Base-by-base conservation (phyloP, 2,329 filamentous ascomycete genomes). In the Diaporthe eres region DNA sequence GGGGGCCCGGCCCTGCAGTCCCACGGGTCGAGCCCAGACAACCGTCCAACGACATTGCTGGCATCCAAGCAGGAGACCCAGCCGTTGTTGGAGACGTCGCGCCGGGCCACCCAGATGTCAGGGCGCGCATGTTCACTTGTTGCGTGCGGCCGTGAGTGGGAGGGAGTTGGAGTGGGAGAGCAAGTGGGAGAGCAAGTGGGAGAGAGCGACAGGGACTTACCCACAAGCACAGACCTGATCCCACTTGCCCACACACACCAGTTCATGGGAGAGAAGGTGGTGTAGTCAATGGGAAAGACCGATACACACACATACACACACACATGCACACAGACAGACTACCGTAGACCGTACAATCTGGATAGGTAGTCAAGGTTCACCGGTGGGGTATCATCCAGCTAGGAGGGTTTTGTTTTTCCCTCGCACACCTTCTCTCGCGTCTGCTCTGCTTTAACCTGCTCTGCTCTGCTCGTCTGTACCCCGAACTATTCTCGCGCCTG, bases 41-140 rank as follows among this genome's bases (percentile, higher is more conserved):
- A 25, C 71, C 72, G 72, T 51, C 63, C 72, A 72, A 72, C 72
- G 67, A 72, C 58, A 63, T 68, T 31, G 44, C 44, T 15, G n/a
- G 47, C 47, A 25, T 28, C 47, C 49, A 34, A 51, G 47, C 47
- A 70, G 7, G n/a, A 55, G 65, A 53, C 49, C 65, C 65, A 68
- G 65, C 31, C 34, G 47, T 68, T 53, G 12, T 19, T 68, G 65
- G 65, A 53, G 65, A 53, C 31, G 34, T 19, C 22, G 65, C 34
- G 47, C 63, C 31, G 13, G 63, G 63, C 63, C 63, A 51, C 28
- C 49, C 12, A 53, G 34, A 68, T n/a, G 47, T 68, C 63, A 53
- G 63, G 47, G 47, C 31, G 31, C 47, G 31, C 47, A 39, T 39
- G 42, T 39, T 61, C 37, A 55, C 15, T 28, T 28, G 39, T 68